Evolutionary conservation across 2,329 filamentous ascomycete species (phyloP).

Genomic region (Colletotrichum tropicale): DNA sequence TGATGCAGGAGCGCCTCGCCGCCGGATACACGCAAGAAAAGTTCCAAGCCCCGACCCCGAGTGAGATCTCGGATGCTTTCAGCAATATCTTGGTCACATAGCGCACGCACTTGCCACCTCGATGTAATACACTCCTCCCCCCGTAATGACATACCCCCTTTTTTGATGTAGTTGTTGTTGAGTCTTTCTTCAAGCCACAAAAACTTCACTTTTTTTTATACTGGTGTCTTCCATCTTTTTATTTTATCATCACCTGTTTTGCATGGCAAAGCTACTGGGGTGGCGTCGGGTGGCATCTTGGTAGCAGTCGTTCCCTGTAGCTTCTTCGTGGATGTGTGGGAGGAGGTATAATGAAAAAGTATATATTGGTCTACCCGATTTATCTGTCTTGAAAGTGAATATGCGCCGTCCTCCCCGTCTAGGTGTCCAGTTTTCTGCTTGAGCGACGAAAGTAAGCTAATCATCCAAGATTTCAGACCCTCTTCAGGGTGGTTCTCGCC

Average conservation of each 20-base stretch:
- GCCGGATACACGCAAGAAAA: conserved; percentile 51
- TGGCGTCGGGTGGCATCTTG: conserved; percentile 14
- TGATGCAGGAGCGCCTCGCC: conserved; percentile 85
- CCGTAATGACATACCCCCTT: conserved; percentile 14
- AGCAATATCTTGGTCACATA: conserved; percentile 57
- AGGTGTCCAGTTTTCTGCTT: not conserved
- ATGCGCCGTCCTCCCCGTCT: not conserved
- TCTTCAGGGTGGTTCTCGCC: not conserved
- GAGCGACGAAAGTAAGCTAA: not conserved
- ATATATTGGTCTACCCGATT: not conserved
- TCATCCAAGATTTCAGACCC: rapidly evolving
- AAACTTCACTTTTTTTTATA: not conserved
- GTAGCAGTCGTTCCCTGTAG: conserved; percentile 6
- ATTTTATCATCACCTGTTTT: not conserved
- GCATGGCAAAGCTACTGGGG: conserved; percentile 12
- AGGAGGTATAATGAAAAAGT: not conserved
- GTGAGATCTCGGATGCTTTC: conserved; percentile 61
- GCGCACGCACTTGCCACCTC: not conserved
- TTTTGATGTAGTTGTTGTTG: not conserved
- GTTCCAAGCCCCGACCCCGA: conserved; percentile 43
- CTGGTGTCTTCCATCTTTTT: not conserved
- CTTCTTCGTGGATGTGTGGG: not conserved
- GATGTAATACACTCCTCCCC: not conserved
- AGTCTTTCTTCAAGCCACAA: not conserved
- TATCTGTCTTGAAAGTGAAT: rapidly evolving